Evolutionary conservation across 2,329 filamentous ascomycete genomes (phyloP).

Genomic region (Didymella exigua): DNA sequence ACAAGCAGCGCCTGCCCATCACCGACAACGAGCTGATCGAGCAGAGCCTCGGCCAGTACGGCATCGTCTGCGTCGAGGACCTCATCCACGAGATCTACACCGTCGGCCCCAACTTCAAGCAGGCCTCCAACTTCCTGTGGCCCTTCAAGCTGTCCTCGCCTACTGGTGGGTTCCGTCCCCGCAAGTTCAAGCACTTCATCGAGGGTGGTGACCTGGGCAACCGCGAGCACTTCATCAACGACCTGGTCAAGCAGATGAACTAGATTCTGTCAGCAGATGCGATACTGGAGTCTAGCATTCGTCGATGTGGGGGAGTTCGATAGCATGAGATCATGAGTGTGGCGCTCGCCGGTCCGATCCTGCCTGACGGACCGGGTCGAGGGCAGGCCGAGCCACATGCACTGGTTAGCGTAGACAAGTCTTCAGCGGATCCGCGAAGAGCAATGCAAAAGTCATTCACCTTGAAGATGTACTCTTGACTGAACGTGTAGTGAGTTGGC

Average conservation of each 20-base stretch:
- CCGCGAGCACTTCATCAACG: slow-evolving; percentile 98
- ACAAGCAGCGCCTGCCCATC: slow-evolving; percentile 96
- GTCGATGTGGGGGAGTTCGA: too few species aligned
- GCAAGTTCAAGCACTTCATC: slow-evolving; percentile 99
- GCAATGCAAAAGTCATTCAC: slow-evolving; percentile 25
- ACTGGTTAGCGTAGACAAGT: slow-evolving; percentile 39
- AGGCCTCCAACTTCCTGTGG: slow-evolving; percentile 99
- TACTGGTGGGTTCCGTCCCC: slow-evolving; percentile 90
- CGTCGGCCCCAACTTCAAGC: slow-evolving; percentile 98
- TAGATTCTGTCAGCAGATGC: too few species aligned
- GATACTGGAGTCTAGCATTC: too few species aligned
- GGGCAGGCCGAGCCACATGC: slow-evolving; percentile 40
- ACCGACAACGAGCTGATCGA: slow-evolving; percentile 98
- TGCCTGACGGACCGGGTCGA: slow-evolving; percentile 19
- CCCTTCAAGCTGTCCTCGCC: slow-evolving; percentile 99
- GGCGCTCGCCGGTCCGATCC: slow-evolving; percentile 25
- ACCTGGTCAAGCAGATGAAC: slow-evolving; percentile 98
- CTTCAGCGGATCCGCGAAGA: slow-evolving; percentile 31
- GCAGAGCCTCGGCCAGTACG: slow-evolving; percentile 90
- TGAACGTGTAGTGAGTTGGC: too few species aligned
- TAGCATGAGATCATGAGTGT: slow-evolving; percentile 34
- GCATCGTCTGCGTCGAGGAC: slow-evolving; percentile 98
- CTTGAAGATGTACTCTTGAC: too few species aligned
- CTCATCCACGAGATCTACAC: slow-evolving; percentile 98
- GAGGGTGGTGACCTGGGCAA: slow-evolving; percentile 99